These are phyloP conservation scores for Bothriochloa decipiens DNA, from an alignment of 176 grass and related monocot species.

Conservation along the genomic window DNA sequence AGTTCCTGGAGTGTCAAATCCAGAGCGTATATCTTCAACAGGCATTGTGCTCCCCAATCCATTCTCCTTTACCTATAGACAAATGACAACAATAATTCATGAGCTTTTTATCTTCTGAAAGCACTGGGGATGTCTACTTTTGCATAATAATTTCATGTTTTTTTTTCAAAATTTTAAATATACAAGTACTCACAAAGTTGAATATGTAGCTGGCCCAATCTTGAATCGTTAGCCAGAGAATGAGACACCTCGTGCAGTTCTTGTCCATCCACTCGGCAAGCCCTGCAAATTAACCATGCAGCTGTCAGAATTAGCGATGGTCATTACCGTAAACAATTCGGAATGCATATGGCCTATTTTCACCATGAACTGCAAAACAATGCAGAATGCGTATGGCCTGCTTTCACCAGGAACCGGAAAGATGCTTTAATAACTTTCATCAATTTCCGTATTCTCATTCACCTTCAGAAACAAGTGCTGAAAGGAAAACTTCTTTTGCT, in stretches of 20 bases:
- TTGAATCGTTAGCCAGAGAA: slow-evolving; percentile 7
- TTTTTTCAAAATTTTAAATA: background rate
- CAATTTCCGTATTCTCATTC: slow-evolving; percentile 2
- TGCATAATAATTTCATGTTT: background rate
- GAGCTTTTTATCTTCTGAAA: background rate
- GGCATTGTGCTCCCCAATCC: slow-evolving; percentile 1
- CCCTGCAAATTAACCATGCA: slow-evolving; percentile 36
- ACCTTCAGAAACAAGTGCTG: slow-evolving; percentile 42
- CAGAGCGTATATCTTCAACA: slow-evolving; percentile 15
- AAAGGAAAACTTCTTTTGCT: too few relatives aligned
- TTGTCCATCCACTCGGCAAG: slow-evolving; percentile 71
- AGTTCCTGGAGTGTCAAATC: background rate
- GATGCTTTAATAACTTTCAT: too few relatives aligned
- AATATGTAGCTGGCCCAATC: background rate
- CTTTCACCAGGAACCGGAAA: background rate
- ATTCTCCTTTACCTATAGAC: slow-evolving; percentile 1
- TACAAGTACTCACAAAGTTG: background rate
- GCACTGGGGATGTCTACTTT: background rate
- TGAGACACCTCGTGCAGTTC: slow-evolving; percentile 44
- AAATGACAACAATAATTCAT: background rate
- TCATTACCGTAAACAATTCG: background rate
- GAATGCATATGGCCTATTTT: background rate
- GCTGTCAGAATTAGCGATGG: background rate
- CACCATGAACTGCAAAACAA: too few relatives aligned
- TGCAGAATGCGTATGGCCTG: too few relatives aligned